Evolutionary conservation across 495 filamentous ascomycete genomes (phyloP), one percentile per base, ranked within the genome.

Genomic region (Lasiosphaeria ovina): DNA sequence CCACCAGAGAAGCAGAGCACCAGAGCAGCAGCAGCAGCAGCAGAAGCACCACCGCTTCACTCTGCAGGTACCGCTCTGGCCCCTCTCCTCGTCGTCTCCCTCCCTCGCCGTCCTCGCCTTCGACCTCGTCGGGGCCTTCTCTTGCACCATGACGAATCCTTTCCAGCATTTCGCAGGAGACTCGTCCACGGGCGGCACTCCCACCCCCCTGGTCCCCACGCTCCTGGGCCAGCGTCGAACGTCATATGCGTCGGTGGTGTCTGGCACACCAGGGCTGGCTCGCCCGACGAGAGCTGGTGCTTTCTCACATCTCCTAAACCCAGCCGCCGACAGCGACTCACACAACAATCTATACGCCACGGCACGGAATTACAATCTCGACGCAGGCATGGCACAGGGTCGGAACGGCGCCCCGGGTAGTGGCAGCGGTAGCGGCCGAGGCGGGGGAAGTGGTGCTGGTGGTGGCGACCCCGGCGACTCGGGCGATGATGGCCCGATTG

Each of bases 221-320:
- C 62, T 58, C 33, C 45, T 69, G 66, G 54, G 65, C 66, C 67
- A 73, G 65, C 74, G 72, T 52, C 74, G 79, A 51, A 73, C 72
- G 0, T 95, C 92, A 36, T 95, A 96, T 79, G 90, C 92, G 51
- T 91, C 91, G 55, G 89, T 92, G 53, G 83, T 89, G 54, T 88
- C 91, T 36, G 89, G 90, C 57, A 76, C 86, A 66, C 79, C 67
- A n/a, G 47, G 82, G 62, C 65, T 61, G 38, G 66, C 62, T 69
- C 76, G 81, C 47, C 74, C 80, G 67, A 65, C 73, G 66, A 82
- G 76, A 59, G 56, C 56, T n/a, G 78, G 81, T 48, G 47, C 54
- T 32, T 84, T 89, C 66, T 83, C 87, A 1, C 83, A 88, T 65
- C 76, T 90, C 17, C 76, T 86, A 33, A 85, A 82, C 71, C 74